Evolutionary conservation across 2,329 filamentous ascomycete species (phyloP).

Genomic region (Trichophyton rubrum): DNA sequence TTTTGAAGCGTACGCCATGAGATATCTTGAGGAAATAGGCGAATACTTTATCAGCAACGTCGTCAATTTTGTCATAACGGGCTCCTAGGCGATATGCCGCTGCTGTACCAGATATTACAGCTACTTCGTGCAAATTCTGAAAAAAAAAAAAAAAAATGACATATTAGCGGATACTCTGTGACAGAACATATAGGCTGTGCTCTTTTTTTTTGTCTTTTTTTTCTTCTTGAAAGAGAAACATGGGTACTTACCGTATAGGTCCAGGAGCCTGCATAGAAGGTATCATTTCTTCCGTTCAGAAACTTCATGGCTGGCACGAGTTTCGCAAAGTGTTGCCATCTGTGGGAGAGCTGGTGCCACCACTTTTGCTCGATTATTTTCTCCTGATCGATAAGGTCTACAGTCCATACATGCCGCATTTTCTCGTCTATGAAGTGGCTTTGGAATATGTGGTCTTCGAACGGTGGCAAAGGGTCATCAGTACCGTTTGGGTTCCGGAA

Average conservation of each 20-base stretch:
- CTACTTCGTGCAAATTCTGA: slow-evolving; percentile 50
- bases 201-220: too few species aligned
- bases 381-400: slow-evolving; percentile 42
- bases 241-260: slow-evolving; percentile 48
- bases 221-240: neutral
- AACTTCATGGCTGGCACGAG: slow-evolving; percentile 62
- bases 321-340: slow-evolving; percentile 47
- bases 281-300: slow-evolving; percentile 52
- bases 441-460: slow-evolving; percentile 56
- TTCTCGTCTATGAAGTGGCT: slow-evolving; percentile 50
- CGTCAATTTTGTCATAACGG: slow-evolving; percentile 37
- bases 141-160: too few species aligned
- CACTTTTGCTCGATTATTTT: slow-evolving; percentile 48
- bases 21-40: slow-evolving; percentile 19
- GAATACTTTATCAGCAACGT: slow-evolving; percentile 23
- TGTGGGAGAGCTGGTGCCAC: slow-evolving; percentile 52
- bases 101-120: slow-evolving; percentile 57
- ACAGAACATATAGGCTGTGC: too few species aligned
- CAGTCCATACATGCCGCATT: slow-evolving; percentile 45
- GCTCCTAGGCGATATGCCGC: slow-evolving; percentile 59
- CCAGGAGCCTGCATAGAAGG: slow-evolving; percentile 54
- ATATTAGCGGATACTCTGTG: neutral
- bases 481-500: slow-evolving; percentile 37
- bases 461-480: slow-evolving; percentile 24
- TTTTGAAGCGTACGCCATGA: slow-evolving; percentile 10